phyloP scores from a whole-genome alignment of 495 filamentous ascomycete genomes.

The Parathielavia appendiculata region DNA sequence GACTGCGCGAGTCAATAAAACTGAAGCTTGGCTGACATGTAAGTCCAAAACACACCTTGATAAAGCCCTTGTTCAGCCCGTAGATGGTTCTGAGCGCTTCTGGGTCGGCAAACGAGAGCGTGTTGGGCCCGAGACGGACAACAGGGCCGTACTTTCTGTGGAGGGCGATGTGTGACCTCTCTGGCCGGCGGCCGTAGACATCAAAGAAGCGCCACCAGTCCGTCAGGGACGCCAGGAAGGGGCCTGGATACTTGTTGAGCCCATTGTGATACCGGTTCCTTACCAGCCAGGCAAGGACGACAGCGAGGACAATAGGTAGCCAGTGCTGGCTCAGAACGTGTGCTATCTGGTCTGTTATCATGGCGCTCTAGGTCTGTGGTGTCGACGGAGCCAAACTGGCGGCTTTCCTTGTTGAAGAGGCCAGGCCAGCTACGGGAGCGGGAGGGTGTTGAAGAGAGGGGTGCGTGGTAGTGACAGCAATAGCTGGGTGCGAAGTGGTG shows the following conservation, averaged over 20 bases:
- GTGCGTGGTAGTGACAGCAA: background rate
- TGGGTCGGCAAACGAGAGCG: conserved; percentile 62
- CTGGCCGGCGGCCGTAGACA: conserved; percentile 56
- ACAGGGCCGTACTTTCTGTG: conserved; percentile 69
- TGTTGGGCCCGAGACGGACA: conserved; percentile 64
- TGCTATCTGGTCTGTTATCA: conserved; percentile 29
- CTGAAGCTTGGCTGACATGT: background rate
- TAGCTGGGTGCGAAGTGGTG: conserved; percentile 12
- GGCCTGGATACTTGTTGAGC: conserved; percentile 62
- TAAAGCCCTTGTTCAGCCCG: conserved; percentile 75
- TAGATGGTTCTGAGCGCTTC: conserved; percentile 69
- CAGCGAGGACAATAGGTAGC: conserved; percentile 35
- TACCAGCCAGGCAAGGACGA: conserved; percentile 42
- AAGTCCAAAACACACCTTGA: conserved; percentile 51
- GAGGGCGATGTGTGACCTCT: conserved; percentile 59
- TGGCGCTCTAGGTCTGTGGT: background rate
- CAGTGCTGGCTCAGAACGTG: conserved; percentile 44
- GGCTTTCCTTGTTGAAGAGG: conserved; percentile 16
- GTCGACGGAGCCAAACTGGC: too few relatives aligned
- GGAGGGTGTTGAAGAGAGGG: conserved; percentile 5
- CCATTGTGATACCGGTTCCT: conserved; percentile 55
- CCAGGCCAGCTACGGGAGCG: conserved; percentile 1
- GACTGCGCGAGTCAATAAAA: conserved; percentile 48
- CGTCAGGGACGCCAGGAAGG: conserved; percentile 61
- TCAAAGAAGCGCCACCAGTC: conserved; percentile 66